These are phyloP conservation scores for Ceratobasidium sp. DNA, from an alignment of 1,284 basidiomycete species.

Conservation along the genomic window DNA sequence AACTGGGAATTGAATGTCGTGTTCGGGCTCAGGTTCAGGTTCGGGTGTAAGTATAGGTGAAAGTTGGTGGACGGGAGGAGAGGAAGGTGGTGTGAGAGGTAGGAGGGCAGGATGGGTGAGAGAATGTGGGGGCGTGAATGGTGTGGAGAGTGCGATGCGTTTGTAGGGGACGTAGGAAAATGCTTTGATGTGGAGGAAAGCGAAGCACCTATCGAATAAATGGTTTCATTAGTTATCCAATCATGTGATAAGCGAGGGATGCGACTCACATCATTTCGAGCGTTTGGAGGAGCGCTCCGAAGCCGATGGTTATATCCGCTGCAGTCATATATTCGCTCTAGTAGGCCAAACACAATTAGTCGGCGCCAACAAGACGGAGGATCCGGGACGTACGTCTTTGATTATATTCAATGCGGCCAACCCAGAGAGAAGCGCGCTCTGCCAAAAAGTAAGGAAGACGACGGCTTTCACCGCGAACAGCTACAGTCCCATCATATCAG, in stretches of 20 bases:
- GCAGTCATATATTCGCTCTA: constrained; percentile 64
- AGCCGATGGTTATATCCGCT: constrained; percentile 79
- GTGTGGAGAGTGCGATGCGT: constrained; percentile 13
- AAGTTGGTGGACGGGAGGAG: too few species aligned
- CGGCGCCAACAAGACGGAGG: neutral
- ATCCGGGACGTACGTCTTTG: constrained; percentile 69
- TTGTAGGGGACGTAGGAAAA: constrained; percentile 79
- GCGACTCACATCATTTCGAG: constrained; percentile 79
- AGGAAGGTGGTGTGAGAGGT: too few species aligned
- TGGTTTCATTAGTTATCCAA: constrained; percentile 40
- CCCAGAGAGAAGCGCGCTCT: constrained; percentile 72
- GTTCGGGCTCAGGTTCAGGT: neutral
- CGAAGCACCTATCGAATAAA: constrained; percentile 68
- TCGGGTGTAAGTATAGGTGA: too few species aligned
- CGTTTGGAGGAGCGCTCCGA: constrained; percentile 76
- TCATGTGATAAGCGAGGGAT: neutral
- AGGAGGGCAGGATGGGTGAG: too few species aligned
- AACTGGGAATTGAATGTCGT: neutral
- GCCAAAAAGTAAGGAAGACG: constrained; percentile 87
- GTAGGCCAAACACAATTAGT: constrained; percentile 15
- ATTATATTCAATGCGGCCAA: constrained; percentile 74
- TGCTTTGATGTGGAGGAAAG: constrained; percentile 78
- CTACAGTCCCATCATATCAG: too few species aligned
- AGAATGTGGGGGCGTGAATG: neutral
- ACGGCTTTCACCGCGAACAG: constrained; percentile 81